Evolutionary conservation across 2,329 filamentous ascomycete genomes (phyloP).

Genomic region (Cladophialophora immunda): DNA sequence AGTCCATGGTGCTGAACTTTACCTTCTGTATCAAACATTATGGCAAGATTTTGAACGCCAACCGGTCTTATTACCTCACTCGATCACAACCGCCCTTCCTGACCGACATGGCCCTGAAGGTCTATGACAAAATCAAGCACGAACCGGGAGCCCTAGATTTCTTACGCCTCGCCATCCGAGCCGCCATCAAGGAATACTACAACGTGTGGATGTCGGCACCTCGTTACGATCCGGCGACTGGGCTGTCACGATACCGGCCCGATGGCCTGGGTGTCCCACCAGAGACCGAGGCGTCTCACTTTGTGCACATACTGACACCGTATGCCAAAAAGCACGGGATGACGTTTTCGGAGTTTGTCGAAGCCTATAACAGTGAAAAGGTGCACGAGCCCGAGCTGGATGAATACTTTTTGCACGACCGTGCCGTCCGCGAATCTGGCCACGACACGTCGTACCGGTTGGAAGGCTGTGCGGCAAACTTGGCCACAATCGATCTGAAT

Average conservation of each 20-base stretch:
- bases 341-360: conserved; percentile 83
- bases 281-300: conserved; percentile 88
- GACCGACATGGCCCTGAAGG: conserved; percentile 94
- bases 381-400: conserved; percentile 88
- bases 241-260: conserved; percentile 84
- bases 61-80: conserved; percentile 91
- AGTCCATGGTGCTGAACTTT: conserved; percentile 95
- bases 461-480: conserved; percentile 83
- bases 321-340: conserved; percentile 86
- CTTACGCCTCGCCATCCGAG: conserved; percentile 78
- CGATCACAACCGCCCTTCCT: conserved; percentile 96
- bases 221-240: conserved; percentile 77
- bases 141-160: conserved; percentile 83
- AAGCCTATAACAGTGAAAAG: conserved; percentile 81
- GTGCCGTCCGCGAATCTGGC: conserved; percentile 93
- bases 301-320: conserved; percentile 81
- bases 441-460: conserved; percentile 96
- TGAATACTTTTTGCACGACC: conserved; percentile 94
- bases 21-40: conserved; percentile 99
- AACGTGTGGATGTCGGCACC: conserved; percentile 85
- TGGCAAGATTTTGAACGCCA: conserved; percentile 97
- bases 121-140: conserved; percentile 92
- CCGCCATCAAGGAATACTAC: conserved; percentile 96
- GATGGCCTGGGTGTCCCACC: conserved; percentile 86
- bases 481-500: conserved; percentile 95